Base-by-base conservation (phyloP, 306 rosid genomes). In the Rosa lucieae region DNA sequence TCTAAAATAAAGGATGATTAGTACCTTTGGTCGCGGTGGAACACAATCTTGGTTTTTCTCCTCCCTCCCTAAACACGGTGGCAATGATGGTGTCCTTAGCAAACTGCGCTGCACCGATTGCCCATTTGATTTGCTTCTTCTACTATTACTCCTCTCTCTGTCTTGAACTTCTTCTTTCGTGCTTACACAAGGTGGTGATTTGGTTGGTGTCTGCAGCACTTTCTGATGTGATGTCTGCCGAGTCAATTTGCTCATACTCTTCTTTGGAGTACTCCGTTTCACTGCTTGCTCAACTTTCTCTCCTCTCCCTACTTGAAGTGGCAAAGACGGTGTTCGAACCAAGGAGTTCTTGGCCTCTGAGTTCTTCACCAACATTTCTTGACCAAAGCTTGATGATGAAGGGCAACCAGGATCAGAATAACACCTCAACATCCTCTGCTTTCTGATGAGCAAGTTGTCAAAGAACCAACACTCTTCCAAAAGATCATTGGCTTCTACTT, bases 391-490 rank as follows among this genome's bases (percentile, higher is more conserved):
- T 79, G 86, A 15, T 73, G 80, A 49, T 5, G 85, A 82, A 53
- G 87, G 87, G 83, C 89, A 88, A 74, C 72, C 84, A 70, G 89
- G 89, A 86, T 94, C 94, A 75, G 98, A 94, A 40, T 67, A 74
- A 76, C 89, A 90, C 84, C 89, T 85, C 39, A 74, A 52, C 85
- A 95, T 88, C 63, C 42, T 86, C 78, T 92, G 84, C 71, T 74
- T 89, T 75, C 78, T 82, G 47, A 72, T 80, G 2, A 95, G 83
- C 85, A 87, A 70, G 85, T 91, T 91, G 20, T 84, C 89, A 77
- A 93, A 95, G 81, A 89, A 93, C 99, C 99, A 95, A 49, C 82
- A 85, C 71, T 89, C 90, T 62, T 95, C 98, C 46, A 93, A 82
- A 81, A 91, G 92, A 87, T 94, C 93, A 56, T 88, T 73, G 59